phyloP scores from a whole-genome alignment of 2,329 filamentous ascomycete genomes.

The Aspergillus unguis region DNA sequence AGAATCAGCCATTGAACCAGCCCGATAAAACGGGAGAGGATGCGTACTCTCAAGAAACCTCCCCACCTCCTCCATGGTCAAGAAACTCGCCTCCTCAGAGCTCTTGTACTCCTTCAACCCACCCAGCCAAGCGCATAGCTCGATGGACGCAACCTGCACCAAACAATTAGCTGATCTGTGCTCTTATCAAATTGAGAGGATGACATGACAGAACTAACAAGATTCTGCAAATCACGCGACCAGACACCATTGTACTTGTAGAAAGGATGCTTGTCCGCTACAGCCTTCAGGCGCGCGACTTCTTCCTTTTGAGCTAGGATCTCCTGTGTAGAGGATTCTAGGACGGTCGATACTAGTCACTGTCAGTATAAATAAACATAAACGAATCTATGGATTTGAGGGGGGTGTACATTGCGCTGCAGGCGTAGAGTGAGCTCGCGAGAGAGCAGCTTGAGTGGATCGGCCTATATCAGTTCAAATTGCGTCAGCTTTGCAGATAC shows the following conservation, averaged over 20 bases:
- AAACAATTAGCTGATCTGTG: background rate
- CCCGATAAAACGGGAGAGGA: background rate
- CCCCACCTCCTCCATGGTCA: constrained; percentile 87
- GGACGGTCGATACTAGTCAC: constrained; percentile 61
- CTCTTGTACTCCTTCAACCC: constrained; percentile 60
- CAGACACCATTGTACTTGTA: constrained; percentile 96
- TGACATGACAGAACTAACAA: constrained; percentile 49
- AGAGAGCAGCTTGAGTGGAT: constrained; percentile 76
- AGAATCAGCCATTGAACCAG: background rate
- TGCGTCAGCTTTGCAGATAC: background rate
- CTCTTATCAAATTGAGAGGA: background rate
- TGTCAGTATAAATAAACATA: constrained; percentile 5
- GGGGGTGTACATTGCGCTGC: constrained; percentile 54
- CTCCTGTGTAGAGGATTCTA: constrained; percentile 65
- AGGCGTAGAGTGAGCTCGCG: constrained; percentile 84
- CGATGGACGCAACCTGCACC: constrained; percentile 53
- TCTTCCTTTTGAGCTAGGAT: constrained; percentile 71
- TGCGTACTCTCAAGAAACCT: constrained; percentile 67
- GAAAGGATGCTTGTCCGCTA: constrained; percentile 85
- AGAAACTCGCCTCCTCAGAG: constrained; percentile 61
- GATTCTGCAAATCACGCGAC: constrained; percentile 78
- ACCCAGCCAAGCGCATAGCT: constrained; percentile 73
- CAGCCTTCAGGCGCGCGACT: constrained; percentile 64
- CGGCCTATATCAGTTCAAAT: constrained; percentile 51
- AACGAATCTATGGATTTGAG: background rate